Percentiles rank a stretch among this genome's conserved stretches.
These are phyloP conservation scores for Aspergillus conjunctus DNA, from an alignment of 495 filamentous ascomycete genomes.

Conservation along the genomic window DNA sequence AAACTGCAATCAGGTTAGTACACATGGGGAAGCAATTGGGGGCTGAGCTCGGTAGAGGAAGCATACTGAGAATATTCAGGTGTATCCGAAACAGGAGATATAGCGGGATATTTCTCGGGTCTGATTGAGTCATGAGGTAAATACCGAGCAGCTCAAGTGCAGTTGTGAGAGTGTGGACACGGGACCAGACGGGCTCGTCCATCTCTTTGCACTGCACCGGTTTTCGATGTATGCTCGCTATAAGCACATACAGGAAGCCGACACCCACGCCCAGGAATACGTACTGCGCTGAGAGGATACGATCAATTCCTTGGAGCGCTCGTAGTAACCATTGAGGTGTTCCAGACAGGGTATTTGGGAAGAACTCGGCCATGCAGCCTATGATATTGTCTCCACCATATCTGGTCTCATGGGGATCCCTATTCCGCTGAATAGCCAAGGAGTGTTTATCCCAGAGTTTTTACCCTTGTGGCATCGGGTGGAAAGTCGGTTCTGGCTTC, in stretches of 20 bases:
- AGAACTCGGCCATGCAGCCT: too few relatives aligned
- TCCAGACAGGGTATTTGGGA: too few relatives aligned
- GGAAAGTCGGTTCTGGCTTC: neutral
- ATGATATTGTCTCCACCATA: neutral
- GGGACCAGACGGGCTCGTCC: neutral
- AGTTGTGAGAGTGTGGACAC: neutral
- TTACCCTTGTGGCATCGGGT: neutral
- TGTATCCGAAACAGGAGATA: neutral
- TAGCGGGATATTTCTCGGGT: constrained; percentile 1
- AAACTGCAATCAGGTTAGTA: too few relatives aligned
- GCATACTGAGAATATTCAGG: neutral
- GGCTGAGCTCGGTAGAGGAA: neutral
- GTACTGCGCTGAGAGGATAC: too few relatives aligned
- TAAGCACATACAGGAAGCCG: neutral
- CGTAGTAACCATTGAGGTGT: too few relatives aligned
- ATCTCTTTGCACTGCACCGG: neutral
- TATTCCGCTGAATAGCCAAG: neutral
- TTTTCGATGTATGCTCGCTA: neutral
- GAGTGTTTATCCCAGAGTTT: neutral
- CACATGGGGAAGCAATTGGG: neutral
- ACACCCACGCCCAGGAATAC: neutral
- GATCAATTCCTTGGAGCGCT: too few relatives aligned
- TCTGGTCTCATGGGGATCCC: neutral
- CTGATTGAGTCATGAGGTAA: neutral
- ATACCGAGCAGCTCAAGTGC: neutral